Evolutionary conservation across 257 asterid species (phyloP), one percentile per base, ranked within the genome.

Genomic region (Orobanche coerulescens): DNA sequence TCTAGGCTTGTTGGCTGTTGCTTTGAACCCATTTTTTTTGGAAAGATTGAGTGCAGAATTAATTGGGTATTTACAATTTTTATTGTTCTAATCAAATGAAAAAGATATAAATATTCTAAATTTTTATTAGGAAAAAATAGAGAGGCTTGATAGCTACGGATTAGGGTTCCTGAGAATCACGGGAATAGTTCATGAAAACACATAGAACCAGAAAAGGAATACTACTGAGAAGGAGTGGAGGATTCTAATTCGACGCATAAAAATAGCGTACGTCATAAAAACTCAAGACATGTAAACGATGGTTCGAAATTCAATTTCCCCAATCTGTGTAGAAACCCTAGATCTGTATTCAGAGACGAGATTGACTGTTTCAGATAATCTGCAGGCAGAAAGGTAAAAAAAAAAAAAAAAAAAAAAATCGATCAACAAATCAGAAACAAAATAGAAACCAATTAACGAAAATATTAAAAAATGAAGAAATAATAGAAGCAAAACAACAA

Each of bases 211-310:
- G 79, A 87, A 78, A 26, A 90, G 88, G 64, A 84, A 90, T 5
- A 90, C 95, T 14, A 90, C 97, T 6, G 97, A 90, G 72, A 87
- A 90, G 1, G 97, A 90, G 66, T 90, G 97, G 8, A 87, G 85
- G 24, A 87, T 67, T 68, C 94, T 82, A 59, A 87, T 71, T 5
- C 94, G 71, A 44, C 86, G 93, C 82, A 87, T 72, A 11, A 65
- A 75, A 48, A 72, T 52, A 8, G 68, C 53, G 47, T 20, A 14
- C 4, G 74, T 81, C 94, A 90, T 81, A 58, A 58, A 78, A 73
- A 57, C 30, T 15, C 73, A 56, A n/a, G 55, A 69, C 75, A 69
- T 66, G 37, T 72, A 62, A 68, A 23, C 25, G 39, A 48, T 11
- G 0, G 1, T 55, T 67, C 14, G 23, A 19, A 2, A 53, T 23